Evolutionary conservation across 495 filamentous ascomycete species (phyloP).

Genomic region (Viridothelium virens): DNA sequence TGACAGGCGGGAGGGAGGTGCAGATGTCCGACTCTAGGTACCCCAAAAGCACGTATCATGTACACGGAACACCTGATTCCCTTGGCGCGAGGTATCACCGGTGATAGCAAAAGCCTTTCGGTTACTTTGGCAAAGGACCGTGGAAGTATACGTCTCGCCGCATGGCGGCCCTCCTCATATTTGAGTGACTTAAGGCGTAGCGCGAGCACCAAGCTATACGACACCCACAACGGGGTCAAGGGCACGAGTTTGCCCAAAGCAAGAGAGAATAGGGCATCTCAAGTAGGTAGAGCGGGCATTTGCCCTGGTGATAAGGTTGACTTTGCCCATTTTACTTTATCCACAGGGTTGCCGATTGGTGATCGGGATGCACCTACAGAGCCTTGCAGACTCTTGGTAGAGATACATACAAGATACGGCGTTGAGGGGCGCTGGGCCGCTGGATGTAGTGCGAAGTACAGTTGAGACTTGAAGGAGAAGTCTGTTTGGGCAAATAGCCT

Average conservation of each 20-base stretch:
- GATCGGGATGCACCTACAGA: not conserved
- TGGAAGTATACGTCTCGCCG: not conserved
- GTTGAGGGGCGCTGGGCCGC: not conserved
- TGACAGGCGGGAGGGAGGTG: not conserved
- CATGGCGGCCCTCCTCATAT: not conserved
- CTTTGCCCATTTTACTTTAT: constrained; percentile 10
- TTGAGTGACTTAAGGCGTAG: not conserved
- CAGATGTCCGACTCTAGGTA: not conserved
- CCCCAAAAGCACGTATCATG: not conserved
- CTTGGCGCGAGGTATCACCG: not conserved
- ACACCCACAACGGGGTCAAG: not conserved
- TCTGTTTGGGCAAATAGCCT: not conserved
- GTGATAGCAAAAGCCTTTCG: not conserved
- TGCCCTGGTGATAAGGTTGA: not conserved
- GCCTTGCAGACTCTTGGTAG: constrained; percentile 4
- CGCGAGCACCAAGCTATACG: not conserved
- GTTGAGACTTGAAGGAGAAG: not conserved
- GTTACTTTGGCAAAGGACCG: not conserved
- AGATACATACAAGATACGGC: not conserved
- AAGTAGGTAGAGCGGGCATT: not conserved
- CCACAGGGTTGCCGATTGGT: not conserved
- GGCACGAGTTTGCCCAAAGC: not conserved
- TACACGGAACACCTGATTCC: not conserved
- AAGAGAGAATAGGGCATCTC: not conserved
- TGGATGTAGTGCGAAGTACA: not conserved